phyloP scores from a whole-genome alignment of 2,329 filamentous ascomycete genomes.

The Tolypocladium ovalisporum region DNA sequence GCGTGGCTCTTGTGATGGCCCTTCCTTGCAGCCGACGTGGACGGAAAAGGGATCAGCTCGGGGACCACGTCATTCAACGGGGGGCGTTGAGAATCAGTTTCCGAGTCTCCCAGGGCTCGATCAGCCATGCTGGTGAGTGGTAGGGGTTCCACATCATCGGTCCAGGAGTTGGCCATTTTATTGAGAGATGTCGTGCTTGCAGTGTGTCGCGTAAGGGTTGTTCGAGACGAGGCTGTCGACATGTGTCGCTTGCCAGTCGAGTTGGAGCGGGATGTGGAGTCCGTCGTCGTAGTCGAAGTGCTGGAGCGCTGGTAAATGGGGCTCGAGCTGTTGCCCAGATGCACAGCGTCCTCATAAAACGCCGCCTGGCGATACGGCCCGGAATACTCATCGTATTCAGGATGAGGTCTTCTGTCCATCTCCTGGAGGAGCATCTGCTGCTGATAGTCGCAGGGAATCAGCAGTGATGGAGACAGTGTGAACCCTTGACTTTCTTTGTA shows the following conservation, averaged over 20 bases:
- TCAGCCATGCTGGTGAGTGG: slow-evolving; percentile 15
- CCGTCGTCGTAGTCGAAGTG: slow-evolving; percentile 43
- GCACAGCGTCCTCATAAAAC: slow-evolving; percentile 8
- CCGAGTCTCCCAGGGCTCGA: slow-evolving; percentile 4
- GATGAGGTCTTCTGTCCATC: slow-evolving; percentile 13
- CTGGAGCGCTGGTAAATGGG: slow-evolving; percentile 34
- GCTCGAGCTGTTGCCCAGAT: slow-evolving; percentile 8
- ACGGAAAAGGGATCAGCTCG: slow-evolving; percentile 20
- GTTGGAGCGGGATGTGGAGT: slow-evolving; percentile 33
- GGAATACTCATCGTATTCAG: slow-evolving; percentile 21
- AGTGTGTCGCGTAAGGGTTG: slow-evolving; percentile 42
- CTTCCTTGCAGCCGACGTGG: slow-evolving; percentile 10
- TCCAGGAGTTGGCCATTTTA: slow-evolving; percentile 20
- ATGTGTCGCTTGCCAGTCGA: slow-evolving; percentile 40
- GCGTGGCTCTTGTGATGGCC: slow-evolving; percentile 24
- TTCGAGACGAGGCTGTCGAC: slow-evolving; percentile 42
- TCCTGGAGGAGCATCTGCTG: slow-evolving; percentile 35
- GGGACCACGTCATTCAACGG: slow-evolving; percentile 19
- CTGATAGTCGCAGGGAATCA: slow-evolving; percentile 49
- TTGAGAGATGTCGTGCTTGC: slow-evolving; percentile 36
- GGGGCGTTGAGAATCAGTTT: slow-evolving; percentile 9
- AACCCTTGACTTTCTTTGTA: slow-evolving; percentile 51
- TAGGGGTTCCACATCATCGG: slow-evolving; percentile 19
- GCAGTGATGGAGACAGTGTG: slow-evolving; percentile 47
- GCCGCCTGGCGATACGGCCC: slow-evolving; percentile 5